Conservation (phyloP, 1,284 basidiomycete species). For the Xerocomus nothofagi region DNA sequence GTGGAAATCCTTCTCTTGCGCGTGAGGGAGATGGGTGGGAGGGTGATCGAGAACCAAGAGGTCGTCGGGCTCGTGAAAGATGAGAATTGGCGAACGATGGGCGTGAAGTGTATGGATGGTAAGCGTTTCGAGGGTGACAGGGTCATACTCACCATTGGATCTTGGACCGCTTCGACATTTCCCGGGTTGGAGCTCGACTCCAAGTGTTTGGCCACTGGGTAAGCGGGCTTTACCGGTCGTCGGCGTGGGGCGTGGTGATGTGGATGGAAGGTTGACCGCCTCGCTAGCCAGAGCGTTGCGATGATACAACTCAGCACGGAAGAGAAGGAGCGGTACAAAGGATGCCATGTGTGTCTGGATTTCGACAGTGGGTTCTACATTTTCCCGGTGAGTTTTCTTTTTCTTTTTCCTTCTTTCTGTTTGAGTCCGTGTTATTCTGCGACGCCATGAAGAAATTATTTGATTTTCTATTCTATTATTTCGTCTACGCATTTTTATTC, state of each 20-base stretch:
- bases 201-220: constrained; percentile 71
- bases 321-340: constrained; percentile 62
- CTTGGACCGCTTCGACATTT: constrained; percentile 84
- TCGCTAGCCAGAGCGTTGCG: constrained; percentile 69
- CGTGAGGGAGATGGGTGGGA: constrained; percentile 61
- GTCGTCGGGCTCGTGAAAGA: constrained; percentile 50
- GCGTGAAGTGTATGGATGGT: constrained; percentile 67
- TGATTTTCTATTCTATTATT: not conserved
- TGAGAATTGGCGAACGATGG: constrained; percentile 45
- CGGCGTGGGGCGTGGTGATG: not conserved
- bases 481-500: not conserved
- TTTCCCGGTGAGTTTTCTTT: constrained; percentile 61
- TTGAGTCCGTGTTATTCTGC: not conserved
- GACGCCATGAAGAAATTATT: not conserved
- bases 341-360: constrained; percentile 73
- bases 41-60: constrained; percentile 55
- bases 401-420: not conserved
- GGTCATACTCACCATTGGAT: constrained; percentile 70
- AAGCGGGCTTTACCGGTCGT: constrained; percentile 19
- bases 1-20: constrained; percentile 56
- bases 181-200: constrained; percentile 52
- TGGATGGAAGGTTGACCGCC: not conserved
- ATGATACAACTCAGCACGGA: constrained; percentile 72
- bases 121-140: constrained; percentile 52
- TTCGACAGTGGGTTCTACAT: constrained; percentile 70